Conservation (phyloP, 202 grass and related monocot genomes). For the Setaria viridis region DNA sequence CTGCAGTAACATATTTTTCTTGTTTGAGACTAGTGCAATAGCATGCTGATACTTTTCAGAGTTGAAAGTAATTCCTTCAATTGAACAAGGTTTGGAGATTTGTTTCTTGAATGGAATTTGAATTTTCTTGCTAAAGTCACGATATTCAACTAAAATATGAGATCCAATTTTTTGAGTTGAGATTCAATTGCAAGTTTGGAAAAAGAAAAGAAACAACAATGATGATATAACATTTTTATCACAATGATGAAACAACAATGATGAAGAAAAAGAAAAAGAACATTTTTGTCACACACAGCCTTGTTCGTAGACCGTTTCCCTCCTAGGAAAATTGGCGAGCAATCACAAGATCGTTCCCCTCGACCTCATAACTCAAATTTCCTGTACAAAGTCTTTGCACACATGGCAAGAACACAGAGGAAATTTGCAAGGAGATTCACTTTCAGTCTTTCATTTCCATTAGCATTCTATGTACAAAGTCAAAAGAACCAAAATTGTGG, state of each 20-base stretch:
- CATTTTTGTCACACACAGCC: too few relatives aligned
- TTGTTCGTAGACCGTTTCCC: not conserved
- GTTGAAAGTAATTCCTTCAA: not conserved
- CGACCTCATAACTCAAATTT: not conserved
- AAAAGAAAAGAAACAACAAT: too few relatives aligned
- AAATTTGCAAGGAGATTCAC: constrained; percentile 1
- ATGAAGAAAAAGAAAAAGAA: not conserved
- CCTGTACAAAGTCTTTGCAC: not conserved
- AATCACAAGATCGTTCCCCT: not conserved
- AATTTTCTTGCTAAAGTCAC: not conserved
- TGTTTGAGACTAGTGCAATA: not conserved
- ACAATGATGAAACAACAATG: not conserved
- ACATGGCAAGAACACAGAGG: not conserved
- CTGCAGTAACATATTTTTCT: not conserved
- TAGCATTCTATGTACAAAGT: constrained; percentile 52
- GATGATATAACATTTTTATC: too few relatives aligned
- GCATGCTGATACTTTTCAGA: not conserved
- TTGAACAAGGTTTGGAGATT: not conserved
- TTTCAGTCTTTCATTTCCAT: constrained; percentile 50
- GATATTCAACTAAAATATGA: not conserved
- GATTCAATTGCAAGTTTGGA: not conserved
- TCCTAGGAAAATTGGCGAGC: not conserved
- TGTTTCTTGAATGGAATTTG: not conserved
- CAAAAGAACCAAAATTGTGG: constrained; percentile 24
- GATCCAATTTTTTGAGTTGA: not conserved